A percentile compares a stretch with the other conserved stretches of the same genome.
These are phyloP conservation scores for Raddia guianensis DNA, from an alignment of 176 grass and related monocot genomes.

Conservation along the genomic window DNA sequence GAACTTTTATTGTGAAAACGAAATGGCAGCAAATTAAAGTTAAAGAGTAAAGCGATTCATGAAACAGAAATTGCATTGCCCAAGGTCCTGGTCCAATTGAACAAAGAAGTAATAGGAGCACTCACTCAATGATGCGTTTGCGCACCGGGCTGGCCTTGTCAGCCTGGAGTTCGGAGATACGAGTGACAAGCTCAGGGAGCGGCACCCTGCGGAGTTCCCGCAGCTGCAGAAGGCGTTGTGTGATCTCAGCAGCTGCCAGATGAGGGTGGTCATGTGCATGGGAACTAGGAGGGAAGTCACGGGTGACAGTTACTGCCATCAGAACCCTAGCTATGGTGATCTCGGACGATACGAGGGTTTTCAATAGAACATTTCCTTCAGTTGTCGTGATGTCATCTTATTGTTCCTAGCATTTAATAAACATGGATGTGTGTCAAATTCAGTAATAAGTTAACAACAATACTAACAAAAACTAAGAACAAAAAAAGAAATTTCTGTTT, in stretches of 20 bases:
- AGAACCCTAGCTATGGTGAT: constrained; percentile 32
- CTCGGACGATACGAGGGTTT: neutral
- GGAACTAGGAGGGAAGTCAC: constrained; percentile 1
- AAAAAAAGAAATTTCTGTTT: neutral
- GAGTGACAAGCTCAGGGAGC: constrained; percentile 56
- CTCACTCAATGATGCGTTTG: constrained; percentile 75
- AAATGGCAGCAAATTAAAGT: neutral
- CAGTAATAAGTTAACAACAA: neutral
- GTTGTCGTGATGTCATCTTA: too few species aligned
- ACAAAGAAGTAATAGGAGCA: neutral
- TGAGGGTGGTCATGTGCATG: neutral
- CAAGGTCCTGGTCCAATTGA: neutral
- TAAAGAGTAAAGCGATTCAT: neutral
- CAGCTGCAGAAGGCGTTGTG: constrained; percentile 56
- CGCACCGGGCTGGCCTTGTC: constrained; percentile 80
- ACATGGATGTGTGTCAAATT: neutral
- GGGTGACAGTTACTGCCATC: constrained; percentile 41
- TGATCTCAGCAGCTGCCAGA: constrained; percentile 22
- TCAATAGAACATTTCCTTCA: neutral
- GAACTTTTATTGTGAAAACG: neutral
- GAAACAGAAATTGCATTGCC: neutral
- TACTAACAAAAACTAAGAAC: neutral
- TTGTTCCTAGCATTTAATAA: neutral
- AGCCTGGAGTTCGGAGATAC: constrained; percentile 61
- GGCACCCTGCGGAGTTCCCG: constrained; percentile 57